Evolutionary conservation across 1,139 yeast genomes (phyloP).

Genomic region (Geotrichum aggregatum): DNA sequence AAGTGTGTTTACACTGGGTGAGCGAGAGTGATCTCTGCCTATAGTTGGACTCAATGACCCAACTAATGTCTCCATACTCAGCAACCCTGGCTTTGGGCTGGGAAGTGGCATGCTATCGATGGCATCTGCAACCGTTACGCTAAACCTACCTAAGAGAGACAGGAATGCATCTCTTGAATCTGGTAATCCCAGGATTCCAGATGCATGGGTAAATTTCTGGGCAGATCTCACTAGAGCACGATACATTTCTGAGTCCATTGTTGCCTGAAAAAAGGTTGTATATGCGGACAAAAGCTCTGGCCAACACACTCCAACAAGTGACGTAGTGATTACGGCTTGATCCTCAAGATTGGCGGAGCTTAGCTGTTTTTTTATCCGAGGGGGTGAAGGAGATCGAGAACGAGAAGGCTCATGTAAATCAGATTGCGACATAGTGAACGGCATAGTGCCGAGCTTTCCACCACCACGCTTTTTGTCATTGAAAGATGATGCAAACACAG

Average conservation of each 20-base stretch:
- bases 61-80: constrained; percentile 60
- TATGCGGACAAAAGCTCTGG: constrained; percentile 48
- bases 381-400: constrained; percentile 10
- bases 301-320: constrained; percentile 46
- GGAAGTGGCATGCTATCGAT: constrained; percentile 26
- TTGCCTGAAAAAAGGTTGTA: constrained; percentile 54
- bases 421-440: constrained; percentile 6
- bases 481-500: constrained; percentile 43
- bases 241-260: constrained; percentile 65
- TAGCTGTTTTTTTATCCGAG: neutral
- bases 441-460: neutral
- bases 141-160: constrained; percentile 48
- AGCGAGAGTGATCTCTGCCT: constrained; percentile 19
- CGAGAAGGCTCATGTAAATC: constrained; percentile 4
- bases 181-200: constrained; percentile 64
- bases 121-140: constrained; percentile 47
- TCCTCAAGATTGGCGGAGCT: constrained; percentile 12
- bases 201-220: constrained; percentile 75
- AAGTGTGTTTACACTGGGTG: constrained; percentile 9
- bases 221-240: constrained; percentile 61
- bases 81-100: constrained; percentile 35
- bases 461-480: constrained; percentile 4
- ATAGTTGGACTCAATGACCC: constrained; percentile 50
- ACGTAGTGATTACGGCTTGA: constrained; percentile 30
- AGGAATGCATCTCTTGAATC: constrained; percentile 60